A percentile compares a stretch with the other conserved stretches of the same genome.
phyloP scores from a whole-genome alignment of 2,329 filamentous ascomycete species.

The Epichloe amarillans region DNA sequence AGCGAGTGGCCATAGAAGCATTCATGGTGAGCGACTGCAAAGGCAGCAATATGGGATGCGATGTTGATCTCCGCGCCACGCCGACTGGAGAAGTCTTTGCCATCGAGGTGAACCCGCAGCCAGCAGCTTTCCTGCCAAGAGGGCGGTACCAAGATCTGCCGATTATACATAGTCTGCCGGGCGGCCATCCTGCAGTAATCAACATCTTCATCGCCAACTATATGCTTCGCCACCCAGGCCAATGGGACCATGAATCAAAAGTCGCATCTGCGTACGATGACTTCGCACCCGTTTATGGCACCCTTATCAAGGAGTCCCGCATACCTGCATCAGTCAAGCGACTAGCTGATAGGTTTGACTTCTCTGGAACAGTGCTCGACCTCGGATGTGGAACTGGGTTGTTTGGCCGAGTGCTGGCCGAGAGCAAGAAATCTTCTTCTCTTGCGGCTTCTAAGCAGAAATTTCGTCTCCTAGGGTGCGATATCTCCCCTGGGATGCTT shows the following conservation, averaged over 20 bases:
- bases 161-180: not conserved
- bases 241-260: not conserved
- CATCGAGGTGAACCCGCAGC: not conserved
- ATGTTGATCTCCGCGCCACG: conserved; percentile 1
- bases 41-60: not conserved
- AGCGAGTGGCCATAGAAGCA: not conserved
- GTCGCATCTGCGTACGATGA: not conserved
- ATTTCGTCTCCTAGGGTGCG: not conserved
- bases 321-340: not conserved
- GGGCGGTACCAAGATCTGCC: not conserved
- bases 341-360: not conserved
- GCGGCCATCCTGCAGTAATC: not conserved
- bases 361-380: not conserved
- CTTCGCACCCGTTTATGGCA: not conserved
- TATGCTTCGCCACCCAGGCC: not conserved
- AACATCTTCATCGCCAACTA: conserved; percentile 1
- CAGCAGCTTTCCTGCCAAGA: not conserved
- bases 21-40: not conserved
- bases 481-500: not conserved
- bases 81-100: not conserved
- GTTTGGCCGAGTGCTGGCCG: not conserved
- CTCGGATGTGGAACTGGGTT: not conserved
- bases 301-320: fast-evolving
- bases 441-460: not conserved
- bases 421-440: not conserved